These are phyloP conservation scores for Botrytis porri DNA, from an alignment of 2,329 filamentous ascomycete species.

Conservation along the genomic window DNA sequence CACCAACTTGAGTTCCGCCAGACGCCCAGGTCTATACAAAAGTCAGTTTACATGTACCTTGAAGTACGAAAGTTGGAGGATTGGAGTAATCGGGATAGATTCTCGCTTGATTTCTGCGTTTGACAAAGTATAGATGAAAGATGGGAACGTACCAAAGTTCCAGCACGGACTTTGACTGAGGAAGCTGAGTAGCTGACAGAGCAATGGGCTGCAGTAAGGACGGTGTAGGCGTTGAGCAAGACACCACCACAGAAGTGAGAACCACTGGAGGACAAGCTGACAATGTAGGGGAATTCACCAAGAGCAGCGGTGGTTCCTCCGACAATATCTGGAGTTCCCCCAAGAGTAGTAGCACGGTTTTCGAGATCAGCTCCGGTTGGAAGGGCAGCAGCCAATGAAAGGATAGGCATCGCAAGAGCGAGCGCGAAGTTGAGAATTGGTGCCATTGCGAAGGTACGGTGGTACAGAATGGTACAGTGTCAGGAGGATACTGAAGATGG, in stretches of 20 bases:
- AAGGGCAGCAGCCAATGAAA: constrained; percentile 1
- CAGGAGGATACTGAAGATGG: not conserved
- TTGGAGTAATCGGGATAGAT: no score
- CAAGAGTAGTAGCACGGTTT: not conserved
- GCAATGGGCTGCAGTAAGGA: constrained; percentile 31
- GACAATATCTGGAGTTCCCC: constrained; percentile 3
- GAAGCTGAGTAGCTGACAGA: constrained; percentile 21
- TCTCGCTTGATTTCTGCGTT: not conserved
- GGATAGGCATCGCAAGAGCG: constrained; percentile 7
- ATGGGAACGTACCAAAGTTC: constrained; percentile 25
- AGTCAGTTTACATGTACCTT: not conserved
- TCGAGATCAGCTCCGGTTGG: not conserved
- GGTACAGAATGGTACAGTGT: not conserved
- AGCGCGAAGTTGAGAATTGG: constrained; percentile 7
- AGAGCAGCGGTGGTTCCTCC: constrained; percentile 24
- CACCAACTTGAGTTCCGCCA: constrained; percentile 24
- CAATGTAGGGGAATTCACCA: constrained; percentile 31
- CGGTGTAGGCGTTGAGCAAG: constrained; percentile 29
- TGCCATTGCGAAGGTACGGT: not conserved
- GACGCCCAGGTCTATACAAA: constrained; percentile 24
- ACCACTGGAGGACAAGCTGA: constrained; percentile 22
- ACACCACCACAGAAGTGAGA: constrained; percentile 29
- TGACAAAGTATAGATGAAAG: not conserved
- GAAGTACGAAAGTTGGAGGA: not conserved
- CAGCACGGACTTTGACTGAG: constrained; percentile 28